Conservation (phyloP, 164 flowering plant species). For the Stephania cephalantha region DNA sequence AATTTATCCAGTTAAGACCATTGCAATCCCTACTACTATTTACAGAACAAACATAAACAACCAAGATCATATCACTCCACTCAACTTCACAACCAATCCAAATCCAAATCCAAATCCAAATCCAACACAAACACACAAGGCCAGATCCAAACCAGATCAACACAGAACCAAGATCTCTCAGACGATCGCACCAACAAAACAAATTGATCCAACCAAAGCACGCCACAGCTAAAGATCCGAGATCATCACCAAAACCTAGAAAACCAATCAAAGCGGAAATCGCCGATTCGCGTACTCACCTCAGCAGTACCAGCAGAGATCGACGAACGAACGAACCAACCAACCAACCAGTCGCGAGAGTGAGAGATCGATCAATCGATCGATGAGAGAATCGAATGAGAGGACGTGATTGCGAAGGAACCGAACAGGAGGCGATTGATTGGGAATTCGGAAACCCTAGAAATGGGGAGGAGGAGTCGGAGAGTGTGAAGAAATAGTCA, state of each 20-base stretch:
- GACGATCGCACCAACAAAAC: neutral
- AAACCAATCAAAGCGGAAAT: neutral
- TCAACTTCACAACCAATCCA: neutral
- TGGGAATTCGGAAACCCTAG: conserved; percentile 5
- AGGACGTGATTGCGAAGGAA: no score
- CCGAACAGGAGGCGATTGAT: no score
- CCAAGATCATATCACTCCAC: neutral
- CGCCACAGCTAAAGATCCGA: neutral
- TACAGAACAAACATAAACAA: neutral
- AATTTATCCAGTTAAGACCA: no score
- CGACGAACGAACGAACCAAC: neutral
- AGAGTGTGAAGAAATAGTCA: conserved; percentile 3
- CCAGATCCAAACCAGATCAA: neutral
- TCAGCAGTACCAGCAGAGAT: conserved; percentile 7
- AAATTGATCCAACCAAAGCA: neutral
- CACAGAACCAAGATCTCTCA: neutral
- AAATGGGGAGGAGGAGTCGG: neutral
- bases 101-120: neutral
- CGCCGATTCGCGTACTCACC: no score
- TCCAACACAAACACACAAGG: neutral
- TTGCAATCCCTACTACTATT: neutral
- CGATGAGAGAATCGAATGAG: neutral
- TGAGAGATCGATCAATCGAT: neutral
- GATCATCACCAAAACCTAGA: neutral
- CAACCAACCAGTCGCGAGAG: neutral